Conservation (phyloP, 2,329 filamentous ascomycete genomes). For the Aspergillus niger region DNA sequence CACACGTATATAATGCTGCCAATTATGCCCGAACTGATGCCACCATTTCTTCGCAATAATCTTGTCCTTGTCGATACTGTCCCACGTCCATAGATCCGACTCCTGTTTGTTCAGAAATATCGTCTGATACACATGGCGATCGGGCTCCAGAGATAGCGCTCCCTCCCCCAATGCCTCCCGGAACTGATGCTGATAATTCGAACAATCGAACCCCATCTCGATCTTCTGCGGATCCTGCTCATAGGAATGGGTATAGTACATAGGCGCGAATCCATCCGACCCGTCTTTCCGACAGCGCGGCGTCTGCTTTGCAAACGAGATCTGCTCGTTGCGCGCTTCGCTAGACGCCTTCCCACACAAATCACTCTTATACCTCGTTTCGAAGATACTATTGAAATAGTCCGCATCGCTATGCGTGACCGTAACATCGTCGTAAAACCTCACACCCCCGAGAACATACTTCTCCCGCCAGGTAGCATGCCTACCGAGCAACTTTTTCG, state of each 20-base stretch:
- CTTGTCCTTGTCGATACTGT: constrained; percentile 58
- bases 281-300: constrained; percentile 36
- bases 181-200: constrained; percentile 74
- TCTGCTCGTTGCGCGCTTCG: constrained; percentile 49
- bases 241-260: constrained; percentile 64
- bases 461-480: constrained; percentile 63
- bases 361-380: constrained; percentile 54
- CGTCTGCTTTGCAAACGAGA: constrained; percentile 50
- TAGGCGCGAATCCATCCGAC: constrained; percentile 54
- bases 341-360: constrained; percentile 51
- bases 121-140: constrained; percentile 69
- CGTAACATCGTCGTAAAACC: constrained; percentile 64
- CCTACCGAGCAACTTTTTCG: constrained; percentile 55
- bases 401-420: constrained; percentile 60
- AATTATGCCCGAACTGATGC: constrained; percentile 64
- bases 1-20: constrained; percentile 62
- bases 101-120: constrained; percentile 62
- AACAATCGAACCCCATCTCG: constrained; percentile 71
- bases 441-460: constrained; percentile 69
- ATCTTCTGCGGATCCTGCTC: constrained; percentile 55
- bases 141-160: constrained; percentile 43
- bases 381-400: constrained; percentile 62
- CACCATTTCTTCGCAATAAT: constrained; percentile 63
- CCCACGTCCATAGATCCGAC: constrained; percentile 59
- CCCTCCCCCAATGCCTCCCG: constrained; percentile 43